Base-by-base conservation (phyloP, 129 eudicot species). In the Artemisia annua region DNA sequence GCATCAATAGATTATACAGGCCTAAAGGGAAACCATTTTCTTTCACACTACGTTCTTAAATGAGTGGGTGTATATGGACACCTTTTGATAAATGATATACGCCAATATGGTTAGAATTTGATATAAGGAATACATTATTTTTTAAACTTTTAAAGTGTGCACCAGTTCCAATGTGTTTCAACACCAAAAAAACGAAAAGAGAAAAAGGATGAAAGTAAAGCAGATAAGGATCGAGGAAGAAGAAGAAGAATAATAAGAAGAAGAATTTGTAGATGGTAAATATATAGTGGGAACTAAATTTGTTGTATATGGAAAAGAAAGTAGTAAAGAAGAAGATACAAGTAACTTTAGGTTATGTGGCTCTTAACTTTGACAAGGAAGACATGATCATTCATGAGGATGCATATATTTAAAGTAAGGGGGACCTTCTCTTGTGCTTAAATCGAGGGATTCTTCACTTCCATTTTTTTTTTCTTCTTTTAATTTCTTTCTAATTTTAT, bases 261-360 rank as follows among this genome's bases (percentile, higher is more conserved):
- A 39, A 77, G 76, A 44, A 78, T 70, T 35, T 77, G 81, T 32
- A 62, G 81, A 69, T 77, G 20, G 75, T 48, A 35, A 60, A 61
- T n/a, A n/a, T n/a, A n/a, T 78, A 78, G 82, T 78, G 82, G 82
- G 71, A 78, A 70, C 72, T 19, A 78, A 71, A 72, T 78, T 78
- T 78, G 82, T 78, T 78, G 82, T 78, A 78, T 70, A 53, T 70
- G 72, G 35, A 78, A 77, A 77, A 72, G 70, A 82, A 77, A 67
- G 75, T 61, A 55, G 73, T 70, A 76, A 81, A 76, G 61, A 66
- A 72, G 53, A 81, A 49, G 49, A 51, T 55, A 61, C 59, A 44
- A 66, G 74, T 20, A 50, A 68, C 84, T 80, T 80, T 80, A 66
- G 80, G 65, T 39, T 80, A 64, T 74, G 62, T 78, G 59, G 67